Evolutionary conservation across 129 eudicot genomes (phyloP).

Genomic region (Escallonia rubra): DNA sequence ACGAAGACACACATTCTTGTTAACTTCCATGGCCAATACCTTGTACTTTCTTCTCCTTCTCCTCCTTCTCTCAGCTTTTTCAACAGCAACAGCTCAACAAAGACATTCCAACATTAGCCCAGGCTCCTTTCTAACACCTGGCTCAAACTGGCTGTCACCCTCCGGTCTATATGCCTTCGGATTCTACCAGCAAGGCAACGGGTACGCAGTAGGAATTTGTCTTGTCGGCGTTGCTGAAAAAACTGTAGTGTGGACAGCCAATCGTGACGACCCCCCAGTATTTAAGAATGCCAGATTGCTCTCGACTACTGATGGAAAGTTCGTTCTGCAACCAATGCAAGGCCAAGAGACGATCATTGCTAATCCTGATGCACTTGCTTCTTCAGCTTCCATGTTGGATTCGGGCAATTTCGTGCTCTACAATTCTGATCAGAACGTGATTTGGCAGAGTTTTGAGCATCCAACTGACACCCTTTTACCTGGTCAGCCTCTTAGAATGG

Average conservation of each 20-base stretch:
- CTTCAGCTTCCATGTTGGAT: constrained; percentile 45
- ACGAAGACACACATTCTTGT: background rate
- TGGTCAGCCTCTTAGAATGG: background rate
- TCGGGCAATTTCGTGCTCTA: constrained; percentile 32
- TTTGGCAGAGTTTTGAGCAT: constrained; percentile 30
- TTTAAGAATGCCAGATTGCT: constrained; percentile 10
- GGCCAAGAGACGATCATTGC: constrained; percentile 16
- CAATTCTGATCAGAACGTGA: background rate
- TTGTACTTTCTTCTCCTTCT: background rate
- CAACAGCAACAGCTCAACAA: constrained; percentile 17
- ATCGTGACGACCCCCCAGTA: constrained; percentile 24
- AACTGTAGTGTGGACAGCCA: constrained; percentile 14
- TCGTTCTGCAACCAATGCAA: constrained; percentile 6
- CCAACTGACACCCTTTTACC: constrained; percentile 25
- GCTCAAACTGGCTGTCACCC: constrained; percentile 10
- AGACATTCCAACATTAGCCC: constrained; percentile 1
- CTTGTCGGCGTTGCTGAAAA: background rate
- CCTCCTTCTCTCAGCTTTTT: background rate
- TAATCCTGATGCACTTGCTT: background rate
- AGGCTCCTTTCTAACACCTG: constrained; percentile 21
- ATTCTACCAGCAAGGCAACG: background rate
- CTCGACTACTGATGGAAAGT: constrained; percentile 33
- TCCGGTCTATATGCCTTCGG: constrained; percentile 17
- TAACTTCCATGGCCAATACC: background rate
- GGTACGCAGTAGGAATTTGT: constrained; percentile 4